Percentiles rank a stretch among this genome's conserved stretches.
These are phyloP conservation scores for Trichoderma oligosporum DNA, from an alignment of 2,329 filamentous ascomycete genomes.

Conservation along the genomic window DNA sequence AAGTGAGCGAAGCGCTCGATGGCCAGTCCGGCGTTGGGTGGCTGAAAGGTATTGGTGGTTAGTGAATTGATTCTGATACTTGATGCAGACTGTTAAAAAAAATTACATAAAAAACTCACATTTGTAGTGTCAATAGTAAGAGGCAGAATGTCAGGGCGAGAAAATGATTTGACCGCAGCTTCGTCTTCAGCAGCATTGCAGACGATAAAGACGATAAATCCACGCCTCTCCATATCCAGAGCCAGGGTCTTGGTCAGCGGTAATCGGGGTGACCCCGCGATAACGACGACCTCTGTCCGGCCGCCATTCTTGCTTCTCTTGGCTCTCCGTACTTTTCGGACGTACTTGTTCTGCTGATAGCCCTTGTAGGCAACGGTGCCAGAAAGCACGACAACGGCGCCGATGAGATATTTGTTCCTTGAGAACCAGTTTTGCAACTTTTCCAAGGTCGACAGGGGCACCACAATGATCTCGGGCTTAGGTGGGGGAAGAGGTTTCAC, in stretches of 20 bases:
- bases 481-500: constrained; percentile 57
- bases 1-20: constrained; percentile 69
- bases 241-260: constrained; percentile 80
- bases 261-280: constrained; percentile 83
- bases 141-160: constrained; percentile 76
- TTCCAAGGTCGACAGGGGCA: constrained; percentile 40
- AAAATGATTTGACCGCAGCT: constrained; percentile 67
- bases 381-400: constrained; percentile 65
- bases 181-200: constrained; percentile 85
- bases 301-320: constrained; percentile 77
- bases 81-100: no score
- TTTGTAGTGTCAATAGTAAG: constrained; percentile 80
- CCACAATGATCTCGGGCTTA: constrained; percentile 33
- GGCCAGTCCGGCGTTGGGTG: constrained; percentile 62
- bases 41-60: constrained; percentile 41
- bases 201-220: constrained; percentile 90
- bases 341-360: constrained; percentile 51
- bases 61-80: background rate
- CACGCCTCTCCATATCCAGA: constrained; percentile 81
- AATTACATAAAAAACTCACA: constrained; percentile 43
- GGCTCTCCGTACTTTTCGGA: constrained; percentile 68
- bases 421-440: constrained; percentile 66
- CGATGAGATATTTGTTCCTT: constrained; percentile 68
- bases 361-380: constrained; percentile 59
- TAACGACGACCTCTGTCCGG: constrained; percentile 78